Evolutionary conservation across 2,329 filamentous ascomycete genomes (phyloP).

Genomic region (Colletotrichum chlorophyti): DNA sequence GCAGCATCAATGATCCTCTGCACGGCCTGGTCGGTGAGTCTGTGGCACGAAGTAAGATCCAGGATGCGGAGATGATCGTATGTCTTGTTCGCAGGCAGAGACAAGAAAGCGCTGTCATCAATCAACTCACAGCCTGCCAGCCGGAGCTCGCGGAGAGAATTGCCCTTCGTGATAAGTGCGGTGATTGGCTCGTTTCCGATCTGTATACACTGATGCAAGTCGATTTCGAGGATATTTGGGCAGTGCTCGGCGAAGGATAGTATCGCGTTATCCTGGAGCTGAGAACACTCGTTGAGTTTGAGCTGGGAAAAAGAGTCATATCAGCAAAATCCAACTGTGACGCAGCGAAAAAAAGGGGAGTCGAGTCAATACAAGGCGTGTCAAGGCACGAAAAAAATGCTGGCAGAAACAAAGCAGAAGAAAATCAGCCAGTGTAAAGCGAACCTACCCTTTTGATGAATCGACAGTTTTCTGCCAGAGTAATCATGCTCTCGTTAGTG

Average conservation of each 20-base stretch:
- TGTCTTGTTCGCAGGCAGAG: conserved; percentile 69
- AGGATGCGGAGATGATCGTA: conserved; percentile 93
- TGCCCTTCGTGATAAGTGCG: conserved; percentile 77
- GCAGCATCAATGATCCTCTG: conserved; percentile 87
- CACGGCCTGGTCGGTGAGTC: conserved; percentile 85
- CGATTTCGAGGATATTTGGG: conserved; percentile 93
- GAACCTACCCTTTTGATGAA: conserved; percentile 81
- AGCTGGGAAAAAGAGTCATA: conserved; percentile 58
- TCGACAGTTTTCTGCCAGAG: conserved; percentile 80
- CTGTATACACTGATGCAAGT: conserved; percentile 83
- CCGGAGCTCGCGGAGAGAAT: conserved; percentile 87
- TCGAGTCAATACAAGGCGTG: too few species aligned
- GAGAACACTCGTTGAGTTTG: conserved; percentile 92
- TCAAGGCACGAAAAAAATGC: too few species aligned
- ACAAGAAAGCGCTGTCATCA: conserved; percentile 86
- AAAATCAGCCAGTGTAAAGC: neutral
- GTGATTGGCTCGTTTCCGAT: conserved; percentile 87
- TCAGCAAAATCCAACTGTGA: conserved; percentile 40
- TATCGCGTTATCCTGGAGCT: conserved; percentile 83
- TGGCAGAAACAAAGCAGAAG: neutral
- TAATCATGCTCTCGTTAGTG: conserved; percentile 84
- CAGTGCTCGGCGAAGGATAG: conserved; percentile 87
- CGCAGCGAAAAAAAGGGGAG: too few species aligned
- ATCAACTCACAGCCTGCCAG: conserved; percentile 86
- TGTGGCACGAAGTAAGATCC: conserved; percentile 87